These are phyloP conservation scores for Rostrohypoxylon terebratum DNA, from an alignment of 495 filamentous ascomycete genomes.

Conservation along the genomic window DNA sequence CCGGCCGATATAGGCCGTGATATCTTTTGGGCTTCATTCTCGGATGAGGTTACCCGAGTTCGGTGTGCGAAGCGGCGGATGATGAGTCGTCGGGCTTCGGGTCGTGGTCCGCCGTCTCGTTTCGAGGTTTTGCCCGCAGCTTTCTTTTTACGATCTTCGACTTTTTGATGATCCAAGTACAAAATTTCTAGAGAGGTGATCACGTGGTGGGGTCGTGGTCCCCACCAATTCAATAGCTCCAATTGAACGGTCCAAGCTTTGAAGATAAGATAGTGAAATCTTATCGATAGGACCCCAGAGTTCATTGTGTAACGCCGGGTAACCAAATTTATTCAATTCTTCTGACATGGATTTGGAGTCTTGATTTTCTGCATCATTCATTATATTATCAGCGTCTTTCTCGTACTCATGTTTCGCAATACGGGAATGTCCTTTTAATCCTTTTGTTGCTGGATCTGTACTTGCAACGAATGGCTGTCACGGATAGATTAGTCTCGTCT, in stretches of 20 bases:
- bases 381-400: no score
- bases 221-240: background rate
- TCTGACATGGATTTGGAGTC: background rate
- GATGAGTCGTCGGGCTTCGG: constrained; percentile 4
- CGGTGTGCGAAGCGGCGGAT: constrained; percentile 12
- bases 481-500: background rate
- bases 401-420: no score
- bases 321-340: background rate
- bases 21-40: constrained; percentile 70
- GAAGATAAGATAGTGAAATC: background rate
- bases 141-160: background rate
- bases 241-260: constrained; percentile 2
- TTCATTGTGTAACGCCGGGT: background rate
- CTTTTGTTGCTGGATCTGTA: background rate
- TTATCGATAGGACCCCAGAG: background rate
- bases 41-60: constrained; percentile 37
- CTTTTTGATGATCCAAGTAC: background rate
- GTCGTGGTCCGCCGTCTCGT: constrained; percentile 2
- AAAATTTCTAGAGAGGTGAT: constrained; percentile 3
- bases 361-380: no score
- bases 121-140: background rate
- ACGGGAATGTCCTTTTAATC: background rate
- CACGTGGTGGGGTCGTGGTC: background rate
- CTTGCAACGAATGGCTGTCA: background rate
- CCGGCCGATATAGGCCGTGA: constrained; percentile 71